Evolutionary conservation across 1,284 basidiomycete genomes (phyloP), one percentile per base, ranked within the genome.

Genomic region (Puccinia novopanici): DNA sequence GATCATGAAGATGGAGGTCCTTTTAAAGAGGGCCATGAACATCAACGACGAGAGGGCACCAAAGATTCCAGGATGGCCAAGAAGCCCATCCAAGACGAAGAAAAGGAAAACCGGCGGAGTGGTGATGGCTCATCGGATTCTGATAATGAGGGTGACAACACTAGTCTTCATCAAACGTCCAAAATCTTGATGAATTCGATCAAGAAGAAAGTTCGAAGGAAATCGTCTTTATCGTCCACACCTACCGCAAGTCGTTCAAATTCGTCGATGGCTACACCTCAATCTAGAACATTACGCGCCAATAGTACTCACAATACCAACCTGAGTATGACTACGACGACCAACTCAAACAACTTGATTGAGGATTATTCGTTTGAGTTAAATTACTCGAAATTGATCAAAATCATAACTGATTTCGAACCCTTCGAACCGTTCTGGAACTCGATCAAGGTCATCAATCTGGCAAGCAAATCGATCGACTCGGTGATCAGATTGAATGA

Each of bases 391-490:
- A 90, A 91, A 65, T 89, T 99, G 2, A 91, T 99, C 1, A 90
- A 94, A 86, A 90, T 94, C 82, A 93, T 99, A 84, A 98, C 95
- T 59, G 95, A 98, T 84, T 91, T 95, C 17, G 92, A 95, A 85
- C 94, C 95, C 0, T 98, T 94, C 87, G 93, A 95, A 85, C 94
- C 95, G 22, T 89, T 94, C 85, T 99, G 96, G 96, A 94, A 98
- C 83, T 88, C 90, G 67, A 87, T 99, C 82, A 88, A 85, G 78
- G 86, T 87, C 19, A 91, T 99, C 83, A 91, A 98, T 85, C 87
- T 99, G 83, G 91, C 91, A 54, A 88, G 88, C 73, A 92, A 92
- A 85, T 89, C 90, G 68, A 87, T 96, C 68, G 95, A 98, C 84
- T 95, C 94, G 84, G 91, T 96, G 30, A 92, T 94, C 48, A 88